Percentiles rank a stretch among this genome's conserved stretches.
Conservation (phyloP, 164 flowering plant genomes). For the Annona squamosa region DNA sequence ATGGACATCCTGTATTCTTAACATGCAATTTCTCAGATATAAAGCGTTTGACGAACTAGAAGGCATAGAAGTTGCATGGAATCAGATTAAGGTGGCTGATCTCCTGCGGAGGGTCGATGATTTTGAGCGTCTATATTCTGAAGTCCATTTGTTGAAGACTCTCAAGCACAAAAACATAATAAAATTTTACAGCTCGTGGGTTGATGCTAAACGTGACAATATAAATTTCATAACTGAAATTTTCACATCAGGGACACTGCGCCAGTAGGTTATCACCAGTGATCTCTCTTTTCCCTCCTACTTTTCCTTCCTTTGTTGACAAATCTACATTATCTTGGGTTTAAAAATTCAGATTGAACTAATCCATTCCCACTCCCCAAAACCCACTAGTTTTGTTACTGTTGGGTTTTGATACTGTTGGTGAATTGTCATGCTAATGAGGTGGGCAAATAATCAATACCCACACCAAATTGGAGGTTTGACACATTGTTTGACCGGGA, state of each 20-base stretch:
- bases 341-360: no score
- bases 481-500: no score
- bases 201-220: constrained; percentile 50
- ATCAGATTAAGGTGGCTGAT: constrained; percentile 82
- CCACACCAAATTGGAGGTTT: no score
- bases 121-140: constrained; percentile 82
- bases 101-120: constrained; percentile 63
- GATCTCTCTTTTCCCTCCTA: background rate
- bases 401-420: no score
- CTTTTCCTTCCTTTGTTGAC: background rate
- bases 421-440: no score
- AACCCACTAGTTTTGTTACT: no score
- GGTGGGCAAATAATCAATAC: no score
- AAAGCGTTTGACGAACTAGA: constrained; percentile 92
- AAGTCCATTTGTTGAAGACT: constrained; percentile 92
- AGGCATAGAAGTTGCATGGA: constrained; percentile 99
- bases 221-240: constrained; percentile 84
- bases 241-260: constrained; percentile 88
- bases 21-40: constrained; percentile 40
- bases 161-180: constrained; percentile 95
- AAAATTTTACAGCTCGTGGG: constrained; percentile 90
- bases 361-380: no score
- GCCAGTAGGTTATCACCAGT: constrained; percentile 58
- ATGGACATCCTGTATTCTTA: constrained; percentile 26
- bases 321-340: no score